Conservation (phyloP, 257 asterid genomes). For the Eustoma russellianum region DNA sequence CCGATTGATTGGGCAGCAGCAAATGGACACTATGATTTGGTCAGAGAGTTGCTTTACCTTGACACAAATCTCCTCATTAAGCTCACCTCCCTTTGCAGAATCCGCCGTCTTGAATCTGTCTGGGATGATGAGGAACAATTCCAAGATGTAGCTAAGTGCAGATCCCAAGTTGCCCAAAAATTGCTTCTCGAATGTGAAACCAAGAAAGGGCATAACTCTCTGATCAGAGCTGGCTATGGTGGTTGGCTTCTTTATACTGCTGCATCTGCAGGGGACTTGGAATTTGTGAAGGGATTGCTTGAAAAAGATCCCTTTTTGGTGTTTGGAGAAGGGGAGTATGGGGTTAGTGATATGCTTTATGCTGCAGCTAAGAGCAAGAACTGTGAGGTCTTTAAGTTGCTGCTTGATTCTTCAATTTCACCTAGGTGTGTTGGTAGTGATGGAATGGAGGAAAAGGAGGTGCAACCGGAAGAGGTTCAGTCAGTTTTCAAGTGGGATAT, state of each 20-base stretch:
- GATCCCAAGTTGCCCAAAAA: conserved; percentile 56
- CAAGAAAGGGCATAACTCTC: conserved; percentile 45
- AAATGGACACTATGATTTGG: conserved; percentile 84
- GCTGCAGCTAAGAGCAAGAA: conserved; percentile 75
- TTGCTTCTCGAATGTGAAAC: conserved; percentile 54
- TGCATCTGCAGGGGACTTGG: conserved; percentile 69
- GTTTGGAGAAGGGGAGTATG: conserved; percentile 95
- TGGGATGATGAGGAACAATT: conserved; percentile 72
- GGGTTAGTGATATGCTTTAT: conserved; percentile 73
- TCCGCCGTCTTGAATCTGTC: conserved; percentile 73
- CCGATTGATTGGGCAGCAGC: conserved; percentile 98
- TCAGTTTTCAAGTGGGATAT: conserved; percentile 43
- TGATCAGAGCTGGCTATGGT: conserved; percentile 85
- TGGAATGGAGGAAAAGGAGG: conserved; percentile 9
- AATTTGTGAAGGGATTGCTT: conserved; percentile 51
- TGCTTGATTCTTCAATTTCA: conserved; percentile 37
- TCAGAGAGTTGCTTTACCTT: conserved; percentile 61
- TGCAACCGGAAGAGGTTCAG: conserved; percentile 22
- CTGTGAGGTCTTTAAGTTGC: conserved; percentile 45
- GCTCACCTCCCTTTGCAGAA: conserved; percentile 70
- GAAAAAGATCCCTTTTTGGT: conserved; percentile 59
- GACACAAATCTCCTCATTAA: conserved; percentile 81
- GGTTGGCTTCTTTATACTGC: conserved; percentile 98
- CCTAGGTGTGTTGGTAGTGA: conserved; percentile 5
- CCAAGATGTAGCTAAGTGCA: conserved; percentile 49